A percentile compares a stretch with the other conserved stretches of the same genome.
Conservation (phyloP, 164 flowering plant species). For the Piper longum region DNA sequence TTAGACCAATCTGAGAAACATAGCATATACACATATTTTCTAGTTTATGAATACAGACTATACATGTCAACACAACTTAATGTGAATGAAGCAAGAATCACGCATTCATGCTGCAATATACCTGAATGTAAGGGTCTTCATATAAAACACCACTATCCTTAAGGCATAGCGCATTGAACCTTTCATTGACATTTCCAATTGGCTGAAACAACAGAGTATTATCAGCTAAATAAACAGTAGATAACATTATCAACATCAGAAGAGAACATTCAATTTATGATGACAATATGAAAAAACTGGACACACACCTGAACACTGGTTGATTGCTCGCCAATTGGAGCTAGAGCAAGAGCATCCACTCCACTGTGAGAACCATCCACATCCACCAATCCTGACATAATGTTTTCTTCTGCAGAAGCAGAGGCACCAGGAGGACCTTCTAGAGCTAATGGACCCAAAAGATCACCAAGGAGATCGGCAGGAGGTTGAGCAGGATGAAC, state of each 20-base stretch:
- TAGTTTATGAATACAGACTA: background rate
- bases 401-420: conserved; percentile 26
- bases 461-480: conserved; percentile 85
- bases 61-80: background rate
- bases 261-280: background rate
- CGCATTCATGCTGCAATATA: conserved; percentile 5
- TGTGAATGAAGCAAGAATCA: background rate
- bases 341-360: conserved; percentile 66
- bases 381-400: conserved; percentile 24
- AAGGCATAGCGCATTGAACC: conserved; percentile 72
- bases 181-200: conserved; percentile 77
- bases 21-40: background rate
- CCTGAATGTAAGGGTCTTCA: conserved; percentile 95
- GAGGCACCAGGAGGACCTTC: conserved; percentile 68
- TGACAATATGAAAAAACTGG: background rate
- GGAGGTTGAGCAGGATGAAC: conserved; percentile 47
- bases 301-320: conserved; percentile 63
- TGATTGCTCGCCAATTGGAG: conserved; percentile 54
- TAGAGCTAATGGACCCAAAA: conserved; percentile 79
- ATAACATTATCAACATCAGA: background rate
- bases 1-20: conserved; percentile 64
- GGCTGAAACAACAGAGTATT: conserved; percentile 38
- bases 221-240: background rate
- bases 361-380: conserved; percentile 35
- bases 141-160: conserved; percentile 96